Base-by-base conservation (phyloP, 1,284 basidiomycete genomes). In the Cutaneotrichosporon cavernicola region DNA sequence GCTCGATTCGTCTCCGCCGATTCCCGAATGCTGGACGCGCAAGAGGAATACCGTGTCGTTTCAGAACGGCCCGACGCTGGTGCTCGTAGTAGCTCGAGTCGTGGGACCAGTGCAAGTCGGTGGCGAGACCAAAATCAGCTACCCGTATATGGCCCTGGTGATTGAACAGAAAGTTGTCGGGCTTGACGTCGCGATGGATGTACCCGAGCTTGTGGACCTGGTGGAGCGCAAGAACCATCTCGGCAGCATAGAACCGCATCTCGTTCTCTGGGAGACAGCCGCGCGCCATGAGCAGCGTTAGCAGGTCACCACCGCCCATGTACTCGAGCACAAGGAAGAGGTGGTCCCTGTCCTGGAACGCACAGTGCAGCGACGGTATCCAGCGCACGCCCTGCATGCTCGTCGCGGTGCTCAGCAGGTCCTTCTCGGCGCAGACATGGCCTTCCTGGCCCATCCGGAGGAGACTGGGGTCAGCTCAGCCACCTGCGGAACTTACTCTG, bases 371-470 rank as follows among this genome's bases (percentile, higher is more conserved):
- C 79, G 89, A 89, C 59, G 97, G 93, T 73, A 97, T 97, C 93
- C 95, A 97, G 47, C 56, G 49, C 18, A 40, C 87, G 53, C 86
- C 85, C 65, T 85, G 64, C 14, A 66, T 62, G 1, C 71, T 71
- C 0, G 76, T 67, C 6, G 78, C 79, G 0, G 78, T 75, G 2
- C 75, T 75, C 10, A 81, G 69, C 5, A 81, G 60, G 58, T 80
- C 79, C 58, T 78, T 80, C 61, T 81, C 80, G 22, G 80, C 79
- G 53, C 76, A 75, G 21, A 81, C 76, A 63, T 81, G 79, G 16
- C 94, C 95, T 83, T 98, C 95, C 81, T 98, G 96, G n/a, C 92
- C 93, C 82, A 96, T 96, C 56, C 91, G 88, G 71, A 98, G 85
- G 93, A 98, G 97, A 79, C 78, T 80, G 22, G 47, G 2, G 57